Base-by-base conservation (phyloP, 805 yeast species). In the Danielozyma ontarioensis region DNA sequence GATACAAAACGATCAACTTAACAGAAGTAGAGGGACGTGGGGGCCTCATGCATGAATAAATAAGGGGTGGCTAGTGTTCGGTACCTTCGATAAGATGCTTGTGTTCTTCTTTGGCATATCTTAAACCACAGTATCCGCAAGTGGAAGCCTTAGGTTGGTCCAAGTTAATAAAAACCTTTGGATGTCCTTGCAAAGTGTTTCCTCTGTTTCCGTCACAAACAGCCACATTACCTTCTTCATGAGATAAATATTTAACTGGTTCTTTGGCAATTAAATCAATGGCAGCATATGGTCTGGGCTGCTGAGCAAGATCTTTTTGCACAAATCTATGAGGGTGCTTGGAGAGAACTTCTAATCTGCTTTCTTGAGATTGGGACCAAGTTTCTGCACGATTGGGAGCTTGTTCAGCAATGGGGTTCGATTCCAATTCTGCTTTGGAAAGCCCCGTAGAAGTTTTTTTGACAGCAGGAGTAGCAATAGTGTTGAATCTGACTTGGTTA, bases 201-300 rank as follows among this genome's bases (percentile, higher is more conserved):
- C 83, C 83, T 46, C 70, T 78, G 45, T 83, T 80, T 25, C 95
- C 95, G 48, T 83, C 85, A 56, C 95, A 86, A 13, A 81, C 90
- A 1, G 95, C 95, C 33, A 78, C 58, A 48, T 77, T 70, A 13
- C 64, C 66, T 21, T 65, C 72, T 28, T 46, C 49, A 41, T 69
- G 72, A 25, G 60, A 50, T 39, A 85, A 64, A 51, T 72, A 82
- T 45, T 76, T 65, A 27, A 85, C 63, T 2, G 95, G 95, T 51
- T 78, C 78, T 51, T 80, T 64, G 21, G 82, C 80, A 46, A 86
- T 83, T 57, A 86, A 70, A 28, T 86, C 93, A 50, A 86, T 86
- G 35, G 94, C 95, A 27, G 94, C 84, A 41, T 77, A 76, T 5
- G 95, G 87, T 48, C 71, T 73, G 35, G 95, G 95, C 62, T 85